Percentiles rank a stretch among this genome's conserved stretches.
Conservation (phyloP, 305 asterid genomes). For the Fraxinus dipetala region DNA sequence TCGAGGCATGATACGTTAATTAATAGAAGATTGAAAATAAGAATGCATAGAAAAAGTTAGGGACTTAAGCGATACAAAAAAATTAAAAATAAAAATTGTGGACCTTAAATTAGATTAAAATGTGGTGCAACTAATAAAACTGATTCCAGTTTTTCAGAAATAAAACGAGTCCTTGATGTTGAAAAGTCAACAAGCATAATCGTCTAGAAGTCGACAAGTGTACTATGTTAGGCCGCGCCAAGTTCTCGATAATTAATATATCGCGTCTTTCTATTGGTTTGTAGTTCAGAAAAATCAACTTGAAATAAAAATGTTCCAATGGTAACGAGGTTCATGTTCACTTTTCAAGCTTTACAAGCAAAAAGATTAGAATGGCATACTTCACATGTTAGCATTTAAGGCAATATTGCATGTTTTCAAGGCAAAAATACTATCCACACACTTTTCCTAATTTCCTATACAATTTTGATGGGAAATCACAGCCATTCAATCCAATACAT, state of each 20-base stretch:
- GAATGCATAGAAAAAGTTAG: no score
- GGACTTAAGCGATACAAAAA: no score
- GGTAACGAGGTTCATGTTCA: background rate
- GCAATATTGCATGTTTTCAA: slow-evolving; percentile 42
- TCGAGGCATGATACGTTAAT: no score
- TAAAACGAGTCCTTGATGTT: no score
- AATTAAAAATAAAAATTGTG: no score
- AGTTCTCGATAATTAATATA: background rate
- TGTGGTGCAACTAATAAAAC: no score
- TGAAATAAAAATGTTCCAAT: background rate
- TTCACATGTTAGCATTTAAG: slow-evolving; percentile 60
- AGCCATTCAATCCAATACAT: background rate
- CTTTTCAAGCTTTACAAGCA: slow-evolving; percentile 15
- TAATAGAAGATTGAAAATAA: no score
- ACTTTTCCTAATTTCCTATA: slow-evolving; percentile 11
- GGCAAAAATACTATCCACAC: slow-evolving; percentile 32
- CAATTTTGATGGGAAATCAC: background rate
- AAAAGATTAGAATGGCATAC: slow-evolving; percentile 20
- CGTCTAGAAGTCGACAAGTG: background rate
- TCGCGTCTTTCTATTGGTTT: background rate
- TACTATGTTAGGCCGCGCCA: background rate
- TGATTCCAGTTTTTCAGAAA: background rate
- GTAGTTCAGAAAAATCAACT: background rate
- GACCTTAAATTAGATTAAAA: background rate
- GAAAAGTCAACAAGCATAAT: background rate